A percentile compares a stretch with the other conserved stretches of the same genome.
These are phyloP conservation scores for Microbotryum violaceum DNA, from an alignment of 1,284 basidiomycete genomes.

Conservation along the genomic window DNA sequence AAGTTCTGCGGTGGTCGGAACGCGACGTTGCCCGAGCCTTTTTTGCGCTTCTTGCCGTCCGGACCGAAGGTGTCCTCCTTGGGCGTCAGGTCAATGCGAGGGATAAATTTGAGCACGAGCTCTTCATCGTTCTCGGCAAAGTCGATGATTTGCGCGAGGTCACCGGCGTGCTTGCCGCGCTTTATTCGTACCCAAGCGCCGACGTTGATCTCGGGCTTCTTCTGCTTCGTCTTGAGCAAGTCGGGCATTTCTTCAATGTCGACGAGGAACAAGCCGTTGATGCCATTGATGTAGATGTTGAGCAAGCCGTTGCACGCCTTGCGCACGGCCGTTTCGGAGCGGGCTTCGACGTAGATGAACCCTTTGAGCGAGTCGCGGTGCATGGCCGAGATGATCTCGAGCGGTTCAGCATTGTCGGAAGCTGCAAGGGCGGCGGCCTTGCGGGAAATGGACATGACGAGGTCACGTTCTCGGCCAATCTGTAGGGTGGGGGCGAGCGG, in stretches of 20 bases:
- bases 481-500: constrained; percentile 37
- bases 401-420: constrained; percentile 55
- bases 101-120: constrained; percentile 86
- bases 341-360: constrained; percentile 92
- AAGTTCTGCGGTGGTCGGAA: constrained; percentile 83
- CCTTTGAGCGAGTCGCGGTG: constrained; percentile 91
- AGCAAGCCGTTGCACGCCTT: constrained; percentile 83
- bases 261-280: constrained; percentile 54
- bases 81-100: constrained; percentile 91
- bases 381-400: constrained; percentile 85
- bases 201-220: constrained; percentile 72
- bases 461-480: constrained; percentile 84
- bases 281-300: constrained; percentile 66
- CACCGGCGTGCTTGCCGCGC: constrained; percentile 87
- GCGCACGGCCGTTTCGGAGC: constrained; percentile 75
- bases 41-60: constrained; percentile 57
- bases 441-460: constrained; percentile 89
- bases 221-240: constrained; percentile 89
- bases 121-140: constrained; percentile 89
- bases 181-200: constrained; percentile 94
- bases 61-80: constrained; percentile 52
- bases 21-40: constrained; percentile 41
- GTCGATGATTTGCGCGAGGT: constrained; percentile 92
- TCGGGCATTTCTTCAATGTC: constrained; percentile 99
- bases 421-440: constrained; percentile 77